Percentiles rank a stretch among this genome's conserved stretches.
phyloP scores from a whole-genome alignment of 1,284 basidiomycete species.

The Irpex lacteus region DNA sequence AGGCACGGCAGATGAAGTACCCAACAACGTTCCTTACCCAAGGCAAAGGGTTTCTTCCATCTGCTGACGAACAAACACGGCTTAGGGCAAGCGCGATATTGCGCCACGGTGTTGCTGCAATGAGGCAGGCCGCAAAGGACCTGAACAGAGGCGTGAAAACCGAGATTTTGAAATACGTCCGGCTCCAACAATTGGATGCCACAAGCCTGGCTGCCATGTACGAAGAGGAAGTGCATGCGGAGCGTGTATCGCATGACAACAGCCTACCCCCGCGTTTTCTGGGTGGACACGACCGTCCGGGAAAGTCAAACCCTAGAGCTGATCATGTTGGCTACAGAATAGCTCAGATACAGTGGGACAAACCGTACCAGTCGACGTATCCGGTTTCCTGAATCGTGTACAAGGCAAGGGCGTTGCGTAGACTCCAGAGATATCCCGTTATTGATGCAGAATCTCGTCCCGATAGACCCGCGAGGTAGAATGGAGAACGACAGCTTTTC shows the following conservation, averaged over 20 bases:
- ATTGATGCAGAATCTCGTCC: background rate
- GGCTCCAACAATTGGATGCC: background rate
- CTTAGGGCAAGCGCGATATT: background rate
- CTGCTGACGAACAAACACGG: background rate
- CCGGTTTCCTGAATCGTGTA: background rate
- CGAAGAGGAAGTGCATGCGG: background rate
- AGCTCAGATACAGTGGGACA: slow-evolving; percentile 8
- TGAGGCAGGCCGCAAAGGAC: background rate
- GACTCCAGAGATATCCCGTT: background rate
- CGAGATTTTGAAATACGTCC: background rate
- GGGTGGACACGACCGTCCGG: background rate
- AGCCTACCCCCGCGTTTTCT: background rate
- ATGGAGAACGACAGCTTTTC: background rate
- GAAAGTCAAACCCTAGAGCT: background rate
- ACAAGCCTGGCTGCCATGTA: background rate
- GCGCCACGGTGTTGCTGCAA: background rate
- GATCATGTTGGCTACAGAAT: slow-evolving; percentile 14
- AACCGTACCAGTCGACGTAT: background rate
- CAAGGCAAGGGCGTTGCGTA: background rate
- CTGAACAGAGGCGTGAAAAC: background rate
- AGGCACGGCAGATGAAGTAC: slow-evolving; percentile 1
- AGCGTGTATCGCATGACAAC: background rate
- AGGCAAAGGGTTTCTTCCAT: background rate
- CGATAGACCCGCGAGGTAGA: background rate
- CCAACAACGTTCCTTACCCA: background rate